phyloP scores from a whole-genome alignment of 306 rosid genomes.

The Pueraria montana region DNA sequence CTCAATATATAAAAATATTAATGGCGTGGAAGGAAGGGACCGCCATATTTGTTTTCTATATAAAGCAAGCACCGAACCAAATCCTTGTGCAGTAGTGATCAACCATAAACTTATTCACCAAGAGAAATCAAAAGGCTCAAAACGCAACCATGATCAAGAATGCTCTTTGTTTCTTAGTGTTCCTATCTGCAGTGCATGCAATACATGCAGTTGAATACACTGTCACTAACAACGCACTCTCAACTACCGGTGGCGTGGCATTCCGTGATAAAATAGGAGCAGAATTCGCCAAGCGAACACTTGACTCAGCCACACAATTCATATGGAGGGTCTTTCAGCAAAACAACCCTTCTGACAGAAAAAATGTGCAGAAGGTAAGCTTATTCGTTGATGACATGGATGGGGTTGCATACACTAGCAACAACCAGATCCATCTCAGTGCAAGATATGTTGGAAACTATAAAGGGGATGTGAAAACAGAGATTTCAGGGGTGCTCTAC shows the following conservation, averaged over 20 bases:
- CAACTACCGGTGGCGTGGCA: slow-evolving; percentile 56
- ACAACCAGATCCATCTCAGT: slow-evolving; percentile 56
- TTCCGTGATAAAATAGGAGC: slow-evolving; percentile 53
- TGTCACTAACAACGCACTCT: slow-evolving; percentile 52
- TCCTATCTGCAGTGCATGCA: slow-evolving; percentile 37
- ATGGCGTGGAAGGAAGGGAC: background rate
- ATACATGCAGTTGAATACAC: slow-evolving; percentile 52
- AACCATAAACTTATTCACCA: background rate
- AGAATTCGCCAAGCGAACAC: slow-evolving; percentile 40
- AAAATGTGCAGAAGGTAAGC: slow-evolving; percentile 30
- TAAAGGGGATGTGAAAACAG: slow-evolving; percentile 53
- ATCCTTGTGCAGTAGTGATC: background rate
- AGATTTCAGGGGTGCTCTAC: slow-evolving; percentile 61
- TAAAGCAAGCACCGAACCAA: slow-evolving; percentile 1
- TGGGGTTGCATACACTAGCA: slow-evolving; percentile 47
- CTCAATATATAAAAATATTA: background rate
- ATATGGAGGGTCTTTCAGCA: slow-evolving; percentile 47
- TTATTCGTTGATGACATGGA: slow-evolving; percentile 50
- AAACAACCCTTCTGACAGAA: slow-evolving; percentile 35
- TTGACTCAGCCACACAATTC: slow-evolving; percentile 48
- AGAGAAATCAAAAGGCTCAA: background rate
- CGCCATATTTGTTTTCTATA: background rate
- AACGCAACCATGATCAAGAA: slow-evolving; percentile 37
- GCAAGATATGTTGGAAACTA: slow-evolving; percentile 52
- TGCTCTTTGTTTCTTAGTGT: slow-evolving; percentile 37